Base-by-base conservation (phyloP, 139 green algal genomes). In the Haematococcus lacustris region DNA sequence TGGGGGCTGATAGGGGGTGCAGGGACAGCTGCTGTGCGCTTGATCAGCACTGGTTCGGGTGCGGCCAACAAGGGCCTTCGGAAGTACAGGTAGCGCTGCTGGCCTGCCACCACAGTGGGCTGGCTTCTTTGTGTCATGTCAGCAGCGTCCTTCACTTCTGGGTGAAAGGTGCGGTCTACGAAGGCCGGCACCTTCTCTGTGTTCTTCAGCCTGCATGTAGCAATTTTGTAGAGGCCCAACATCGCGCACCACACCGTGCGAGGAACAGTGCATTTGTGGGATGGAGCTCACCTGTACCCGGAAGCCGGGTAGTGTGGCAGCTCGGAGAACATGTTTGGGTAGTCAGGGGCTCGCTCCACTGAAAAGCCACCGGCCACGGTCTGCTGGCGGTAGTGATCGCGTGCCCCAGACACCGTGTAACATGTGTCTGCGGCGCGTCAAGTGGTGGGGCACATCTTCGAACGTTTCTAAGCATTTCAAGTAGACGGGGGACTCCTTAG, bases 381-480 rank as follows among this genome's bases (percentile, higher is more conserved):
- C 73, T 91, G 83, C 38, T 90, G 82, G 3, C 79, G 74, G 67
- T 89, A 91, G 71, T 91, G 87, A 68, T 93, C 88, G 23, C 84
- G 69, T 0, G 82, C 62, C 0, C 85, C 85, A 38, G 86, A 87
- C 43, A 91, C 85, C 2, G 83, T 89, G 74, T 89, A 91, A 3
- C 63, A 82, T 30, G 63, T 73, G 73, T 92, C 85, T 91, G 86
- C 80, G 39, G 23, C n/a, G n/a, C n/a, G n/a, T n/a, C n/a, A n/a
- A n/a, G n/a, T n/a, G n/a, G n/a, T n/a, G n/a, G n/a, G n/a, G n/a
- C n/a, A n/a, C n/a, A n/a, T n/a, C n/a, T n/a, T n/a, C n/a, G n/a
- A n/a, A n/a, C n/a, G n/a, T n/a, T n/a, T n/a, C n/a, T n/a, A n/a
- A n/a, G n/a, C n/a, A n/a, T n/a, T n/a, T n/a, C n/a, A n/a, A n/a